phyloP scores from a whole-genome alignment of 306 rosid species.

The Gynostemma pentaphyllum region DNA sequence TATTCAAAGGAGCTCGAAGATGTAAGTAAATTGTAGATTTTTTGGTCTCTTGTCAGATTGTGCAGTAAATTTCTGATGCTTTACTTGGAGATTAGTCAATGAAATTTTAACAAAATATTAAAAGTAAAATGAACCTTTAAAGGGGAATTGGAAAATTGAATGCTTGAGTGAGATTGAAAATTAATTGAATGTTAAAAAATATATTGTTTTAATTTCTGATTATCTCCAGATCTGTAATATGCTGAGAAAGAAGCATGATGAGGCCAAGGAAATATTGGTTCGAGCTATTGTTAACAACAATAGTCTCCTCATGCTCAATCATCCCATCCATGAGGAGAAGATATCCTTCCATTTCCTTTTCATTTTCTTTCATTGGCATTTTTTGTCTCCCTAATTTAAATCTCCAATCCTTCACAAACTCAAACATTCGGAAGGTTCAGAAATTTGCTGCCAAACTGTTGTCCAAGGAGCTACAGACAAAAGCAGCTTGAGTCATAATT shows the following conservation, averaged over 20 bases:
- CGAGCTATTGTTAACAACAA: conserved; percentile 71
- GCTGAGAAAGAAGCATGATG: conserved; percentile 77
- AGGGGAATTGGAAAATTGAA: not conserved
- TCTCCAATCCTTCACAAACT: conserved; percentile 33
- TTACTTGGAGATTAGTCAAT: not conserved
- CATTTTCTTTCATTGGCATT: conserved; percentile 7
- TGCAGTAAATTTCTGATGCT: not conserved
- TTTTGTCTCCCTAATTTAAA: not conserved
- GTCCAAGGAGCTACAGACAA: conserved; percentile 44
- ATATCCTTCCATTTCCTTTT: conserved; percentile 48
- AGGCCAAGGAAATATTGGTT: conserved; percentile 70
- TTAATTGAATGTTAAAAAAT: not conserved
- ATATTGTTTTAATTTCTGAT: not conserved
- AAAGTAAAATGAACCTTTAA: not conserved
- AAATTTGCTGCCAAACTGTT: conserved; percentile 47
- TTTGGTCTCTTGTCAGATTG: not conserved
- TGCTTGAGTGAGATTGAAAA: not conserved
- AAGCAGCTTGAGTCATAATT: conserved; percentile 16
- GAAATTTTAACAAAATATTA: not conserved
- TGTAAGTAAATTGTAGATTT: conserved; percentile 38
- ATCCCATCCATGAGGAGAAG: conserved; percentile 69
- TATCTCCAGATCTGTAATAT: conserved; percentile 58
- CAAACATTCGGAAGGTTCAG: conserved; percentile 63
- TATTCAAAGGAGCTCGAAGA: conserved; percentile 75
- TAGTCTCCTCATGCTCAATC: conserved; percentile 78